These are phyloP conservation scores for Mucor racemosus DNA, from an alignment of 371 early-diverging fungal species.

Conservation along the genomic window DNA sequence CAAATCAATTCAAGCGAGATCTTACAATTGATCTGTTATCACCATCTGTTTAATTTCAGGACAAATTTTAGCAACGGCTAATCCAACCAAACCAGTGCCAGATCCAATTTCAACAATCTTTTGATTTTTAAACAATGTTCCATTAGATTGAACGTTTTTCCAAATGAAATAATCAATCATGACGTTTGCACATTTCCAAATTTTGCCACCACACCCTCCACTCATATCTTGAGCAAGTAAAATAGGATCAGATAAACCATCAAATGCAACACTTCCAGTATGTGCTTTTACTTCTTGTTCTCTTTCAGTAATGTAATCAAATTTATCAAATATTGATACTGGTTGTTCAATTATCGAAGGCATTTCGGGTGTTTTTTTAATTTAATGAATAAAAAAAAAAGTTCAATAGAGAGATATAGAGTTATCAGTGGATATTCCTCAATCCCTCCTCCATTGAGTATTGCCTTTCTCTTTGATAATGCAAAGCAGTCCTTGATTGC, in stretches of 20 bases:
- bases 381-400: not conserved
- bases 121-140: conserved; percentile 19
- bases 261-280: conserved; percentile 12
- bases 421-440: no score
- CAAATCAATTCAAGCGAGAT: no score
- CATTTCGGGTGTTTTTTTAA: not conserved
- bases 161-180: conserved; percentile 50
- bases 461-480: not conserved
- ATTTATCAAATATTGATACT: not conserved
- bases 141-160: conserved; percentile 28
- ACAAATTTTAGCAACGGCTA: conserved; percentile 45
- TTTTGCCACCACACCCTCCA: conserved; percentile 57
- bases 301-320: conserved; percentile 12
- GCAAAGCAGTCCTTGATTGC: conserved; percentile 7
- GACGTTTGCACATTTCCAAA: conserved; percentile 54
- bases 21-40: conserved; percentile 52
- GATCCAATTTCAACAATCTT: conserved; percentile 49
- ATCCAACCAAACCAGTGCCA: conserved; percentile 56
- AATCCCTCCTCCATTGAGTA: no score
- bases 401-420: not conserved
- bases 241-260: conserved; percentile 26
- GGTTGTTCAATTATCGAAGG: not conserved
- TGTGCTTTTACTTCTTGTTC: conserved; percentile 23
- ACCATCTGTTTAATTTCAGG: conserved; percentile 31
- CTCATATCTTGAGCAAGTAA: conserved; percentile 43